Conservation (phyloP, 2,329 filamentous ascomycete species). For the Chaetomiaceae sp. region DNA sequence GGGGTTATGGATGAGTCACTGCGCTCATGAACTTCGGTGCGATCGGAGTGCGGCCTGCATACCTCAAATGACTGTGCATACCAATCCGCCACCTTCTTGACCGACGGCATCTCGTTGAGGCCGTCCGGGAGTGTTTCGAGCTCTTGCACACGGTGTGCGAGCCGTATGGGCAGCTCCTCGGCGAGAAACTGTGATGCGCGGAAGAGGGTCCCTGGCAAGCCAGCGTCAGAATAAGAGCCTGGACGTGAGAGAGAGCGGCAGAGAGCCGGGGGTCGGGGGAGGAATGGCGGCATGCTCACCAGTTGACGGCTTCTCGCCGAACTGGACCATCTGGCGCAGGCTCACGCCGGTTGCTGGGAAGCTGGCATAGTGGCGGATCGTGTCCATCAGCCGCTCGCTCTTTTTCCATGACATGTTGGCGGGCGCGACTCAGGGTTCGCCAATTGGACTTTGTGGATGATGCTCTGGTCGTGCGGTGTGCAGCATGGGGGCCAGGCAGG, state of each 20-base stretch:
- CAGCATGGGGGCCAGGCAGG: constrained; percentile 20
- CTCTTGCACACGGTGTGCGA: constrained; percentile 95
- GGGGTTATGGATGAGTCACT: constrained; percentile 29
- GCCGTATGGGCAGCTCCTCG: constrained; percentile 93
- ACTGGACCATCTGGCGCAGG: constrained; percentile 98
- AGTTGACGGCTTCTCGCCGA: constrained; percentile 87
- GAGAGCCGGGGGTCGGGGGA: no score
- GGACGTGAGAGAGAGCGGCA: neutral
- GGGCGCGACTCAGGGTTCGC: constrained; percentile 20
- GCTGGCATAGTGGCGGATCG: constrained; percentile 93
- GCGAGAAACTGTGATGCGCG: constrained; percentile 97
- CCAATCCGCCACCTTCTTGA: constrained; percentile 93
- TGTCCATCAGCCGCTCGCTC: constrained; percentile 86
- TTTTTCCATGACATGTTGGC: constrained; percentile 87
- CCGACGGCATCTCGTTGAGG: constrained; percentile 95
- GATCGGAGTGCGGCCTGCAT: constrained; percentile 31
- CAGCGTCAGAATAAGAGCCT: constrained; percentile 9
- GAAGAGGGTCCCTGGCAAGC: constrained; percentile 75
- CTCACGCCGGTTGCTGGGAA: constrained; percentile 96
- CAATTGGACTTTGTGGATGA: constrained; percentile 23
- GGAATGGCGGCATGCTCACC: constrained; percentile 49
- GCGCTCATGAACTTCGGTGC: no score
- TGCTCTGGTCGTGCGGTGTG: constrained; percentile 14
- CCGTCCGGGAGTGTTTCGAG: constrained; percentile 89
- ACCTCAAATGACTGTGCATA: constrained; percentile 99